Evolutionary conservation across 2,329 filamentous ascomycete genomes (phyloP).

Genomic region (Colletotrichum orchidophilum): DNA sequence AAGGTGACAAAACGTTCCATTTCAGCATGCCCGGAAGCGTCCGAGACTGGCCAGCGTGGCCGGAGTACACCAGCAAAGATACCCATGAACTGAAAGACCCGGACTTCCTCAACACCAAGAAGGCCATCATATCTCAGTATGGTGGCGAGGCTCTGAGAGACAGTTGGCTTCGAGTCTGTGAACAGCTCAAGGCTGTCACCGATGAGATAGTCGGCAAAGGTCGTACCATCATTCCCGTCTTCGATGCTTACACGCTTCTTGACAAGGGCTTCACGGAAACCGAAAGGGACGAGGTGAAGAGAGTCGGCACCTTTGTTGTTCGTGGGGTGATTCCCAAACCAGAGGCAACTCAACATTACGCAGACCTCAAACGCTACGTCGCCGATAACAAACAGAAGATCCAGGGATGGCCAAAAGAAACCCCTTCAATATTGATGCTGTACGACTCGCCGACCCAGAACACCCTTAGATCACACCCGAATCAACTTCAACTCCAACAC

Average conservation of each 20-base stretch:
- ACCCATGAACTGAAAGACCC: constrained; percentile 31
- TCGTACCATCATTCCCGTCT: constrained; percentile 44
- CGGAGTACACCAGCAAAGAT: constrained; percentile 34
- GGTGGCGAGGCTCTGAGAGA: constrained; percentile 44
- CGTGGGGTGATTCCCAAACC: constrained; percentile 35
- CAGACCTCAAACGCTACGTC: constrained; percentile 44
- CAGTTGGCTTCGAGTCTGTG: constrained; percentile 51
- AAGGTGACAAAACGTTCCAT: background rate
- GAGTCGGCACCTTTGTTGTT: constrained; percentile 38
- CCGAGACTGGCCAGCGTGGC: constrained; percentile 39
- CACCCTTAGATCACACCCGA: constrained; percentile 47
- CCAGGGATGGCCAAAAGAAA: constrained; percentile 46
- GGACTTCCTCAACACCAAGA: constrained; percentile 43
- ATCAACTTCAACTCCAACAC: constrained; percentile 47
- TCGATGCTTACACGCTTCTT: constrained; percentile 42
- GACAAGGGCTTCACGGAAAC: constrained; percentile 34
- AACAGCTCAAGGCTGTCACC: constrained; percentile 45
- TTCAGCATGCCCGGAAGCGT: constrained; percentile 35
- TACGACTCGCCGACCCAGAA: constrained; percentile 51
- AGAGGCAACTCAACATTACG: constrained; percentile 39
- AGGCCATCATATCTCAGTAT: constrained; percentile 46
- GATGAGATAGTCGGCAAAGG: constrained; percentile 47
- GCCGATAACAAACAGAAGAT: constrained; percentile 43
- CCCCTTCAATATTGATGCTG: constrained; percentile 49
- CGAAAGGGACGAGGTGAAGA: constrained; percentile 40